These are phyloP conservation scores for Malassezia globosa DNA, from an alignment of 1,284 basidiomycete species.

Conservation along the genomic window DNA sequence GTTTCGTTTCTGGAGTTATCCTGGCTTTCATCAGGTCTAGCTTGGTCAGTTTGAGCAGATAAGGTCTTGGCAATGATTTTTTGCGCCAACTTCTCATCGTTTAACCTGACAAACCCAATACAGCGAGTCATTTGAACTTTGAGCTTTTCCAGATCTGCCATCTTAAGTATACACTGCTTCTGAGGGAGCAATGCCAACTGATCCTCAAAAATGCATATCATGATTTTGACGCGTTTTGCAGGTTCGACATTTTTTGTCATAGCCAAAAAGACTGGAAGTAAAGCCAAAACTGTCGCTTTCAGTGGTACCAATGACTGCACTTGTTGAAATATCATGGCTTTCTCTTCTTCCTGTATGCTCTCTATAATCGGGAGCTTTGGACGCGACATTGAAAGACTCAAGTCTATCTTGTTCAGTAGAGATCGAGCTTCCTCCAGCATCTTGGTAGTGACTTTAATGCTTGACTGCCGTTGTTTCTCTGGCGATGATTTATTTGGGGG, in stretches of 20 bases:
- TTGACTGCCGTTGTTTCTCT: background rate
- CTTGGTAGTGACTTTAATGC: conserved; percentile 21
- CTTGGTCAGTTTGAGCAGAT: background rate
- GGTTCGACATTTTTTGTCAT: conserved; percentile 40
- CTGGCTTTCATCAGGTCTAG: background rate
- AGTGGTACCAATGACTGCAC: conserved; percentile 33
- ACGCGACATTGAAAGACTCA: background rate
- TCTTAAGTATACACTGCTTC: conserved; percentile 34
- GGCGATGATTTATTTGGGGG: background rate
- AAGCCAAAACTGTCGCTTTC: conserved; percentile 32
- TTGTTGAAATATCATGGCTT: conserved; percentile 31
- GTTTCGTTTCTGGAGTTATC: background rate
- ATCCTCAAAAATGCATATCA: conserved; percentile 44
- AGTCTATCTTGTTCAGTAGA: conserved; percentile 11
- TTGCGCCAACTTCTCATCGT: conserved; percentile 35
- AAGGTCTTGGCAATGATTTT: conserved; percentile 21
- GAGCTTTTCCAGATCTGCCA: conserved; percentile 40
- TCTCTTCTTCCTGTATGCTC: conserved; percentile 34
- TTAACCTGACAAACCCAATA: conserved; percentile 40
- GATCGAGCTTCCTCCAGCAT: conserved; percentile 34
- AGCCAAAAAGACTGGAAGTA: conserved; percentile 41
- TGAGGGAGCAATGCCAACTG: conserved; percentile 33
- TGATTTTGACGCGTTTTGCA: conserved; percentile 42
- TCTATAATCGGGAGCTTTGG: conserved; percentile 33
- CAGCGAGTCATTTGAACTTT: conserved; percentile 44